phyloP scores from a whole-genome alignment of 2,329 filamentous ascomycete genomes.

The Meredithiella fracta region DNA sequence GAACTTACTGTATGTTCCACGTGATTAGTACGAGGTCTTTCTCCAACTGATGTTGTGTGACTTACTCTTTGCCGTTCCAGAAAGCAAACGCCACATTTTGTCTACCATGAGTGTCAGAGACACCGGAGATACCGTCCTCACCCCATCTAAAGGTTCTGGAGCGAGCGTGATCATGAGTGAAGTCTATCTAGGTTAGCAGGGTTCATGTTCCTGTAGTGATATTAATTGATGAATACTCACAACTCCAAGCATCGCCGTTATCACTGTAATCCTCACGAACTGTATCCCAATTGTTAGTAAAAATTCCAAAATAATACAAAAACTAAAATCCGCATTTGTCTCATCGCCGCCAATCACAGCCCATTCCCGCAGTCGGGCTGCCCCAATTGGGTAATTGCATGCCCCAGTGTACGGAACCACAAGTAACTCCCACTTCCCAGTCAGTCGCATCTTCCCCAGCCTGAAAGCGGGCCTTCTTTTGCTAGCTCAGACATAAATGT shows the following conservation, averaged over 20 bases:
- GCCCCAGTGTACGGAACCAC: background rate
- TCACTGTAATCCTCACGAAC: slow-evolving; percentile 83
- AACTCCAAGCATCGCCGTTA: slow-evolving; percentile 89
- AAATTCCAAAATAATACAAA: background rate
- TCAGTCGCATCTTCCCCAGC: background rate
- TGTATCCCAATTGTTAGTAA: slow-evolving; percentile 19
- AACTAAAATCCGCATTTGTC: background rate
- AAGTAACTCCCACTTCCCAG: background rate
- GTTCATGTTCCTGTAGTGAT: background rate
- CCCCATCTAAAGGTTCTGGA: slow-evolving; percentile 88
- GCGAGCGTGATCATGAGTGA: slow-evolving; percentile 80
- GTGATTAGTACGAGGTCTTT: background rate
- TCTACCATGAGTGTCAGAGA: slow-evolving; percentile 74
- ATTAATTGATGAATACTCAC: slow-evolving; percentile 35
- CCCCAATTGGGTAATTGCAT: background rate
- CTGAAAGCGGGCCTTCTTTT: background rate
- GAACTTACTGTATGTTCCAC: slow-evolving; percentile 49
- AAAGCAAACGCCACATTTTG: slow-evolving; percentile 93
- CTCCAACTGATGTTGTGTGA: background rate
- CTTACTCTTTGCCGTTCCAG: slow-evolving; percentile 91
- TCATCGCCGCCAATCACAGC: background rate
- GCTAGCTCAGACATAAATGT: background rate
- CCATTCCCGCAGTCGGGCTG: background rate
- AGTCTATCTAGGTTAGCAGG: slow-evolving; percentile 41
- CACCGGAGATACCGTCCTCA: slow-evolving; percentile 90